Evolutionary conservation across 805 yeast species (phyloP).

Genomic region (Naumovozyma dairenensis): DNA sequence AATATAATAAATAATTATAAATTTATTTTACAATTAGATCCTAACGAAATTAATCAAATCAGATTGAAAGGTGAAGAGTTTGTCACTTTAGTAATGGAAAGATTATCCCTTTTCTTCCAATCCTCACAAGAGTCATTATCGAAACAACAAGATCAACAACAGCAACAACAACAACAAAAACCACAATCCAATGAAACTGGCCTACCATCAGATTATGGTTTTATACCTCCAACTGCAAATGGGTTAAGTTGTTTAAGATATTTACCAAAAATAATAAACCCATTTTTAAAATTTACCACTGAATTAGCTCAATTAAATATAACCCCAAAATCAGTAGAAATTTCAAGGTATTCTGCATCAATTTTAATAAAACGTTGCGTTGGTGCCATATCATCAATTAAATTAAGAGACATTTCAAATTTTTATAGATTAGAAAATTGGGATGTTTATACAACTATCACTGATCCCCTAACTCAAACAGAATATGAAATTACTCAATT

Average conservation of each 20-base stretch:
- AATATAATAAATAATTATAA: slow-evolving; percentile 27
- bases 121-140: slow-evolving; percentile 23
- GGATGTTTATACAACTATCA: slow-evolving; percentile 24
- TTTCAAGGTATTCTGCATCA: slow-evolving; percentile 30
- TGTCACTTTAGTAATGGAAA: slow-evolving; percentile 27
- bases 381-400: slow-evolving; percentile 39
- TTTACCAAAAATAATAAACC: slow-evolving; percentile 37
- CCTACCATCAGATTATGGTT: slow-evolving; percentile 35
- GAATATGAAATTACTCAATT: slow-evolving; percentile 31
- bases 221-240: slow-evolving; percentile 57
- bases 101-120: slow-evolving; percentile 25
- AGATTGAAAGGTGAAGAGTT: slow-evolving; percentile 33
- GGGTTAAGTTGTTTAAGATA: slow-evolving; percentile 49
- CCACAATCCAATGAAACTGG: slow-evolving; percentile 18
- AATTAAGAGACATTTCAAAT: slow-evolving; percentile 40
- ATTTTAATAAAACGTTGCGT: slow-evolving; percentile 36
- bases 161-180: neutral
- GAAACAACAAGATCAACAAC: neutral
- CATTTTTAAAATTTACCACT: slow-evolving; percentile 33
- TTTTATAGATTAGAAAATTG: slow-evolving; percentile 34
- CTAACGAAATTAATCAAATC: slow-evolving; percentile 35
- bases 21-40: slow-evolving; percentile 34
- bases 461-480: slow-evolving; percentile 3
- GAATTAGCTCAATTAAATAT: slow-evolving; percentile 37
- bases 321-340: slow-evolving; percentile 31